phyloP scores from a whole-genome alignment of 192 early-diverging fungal genomes.

The Funneliformis geosporum region DNA sequence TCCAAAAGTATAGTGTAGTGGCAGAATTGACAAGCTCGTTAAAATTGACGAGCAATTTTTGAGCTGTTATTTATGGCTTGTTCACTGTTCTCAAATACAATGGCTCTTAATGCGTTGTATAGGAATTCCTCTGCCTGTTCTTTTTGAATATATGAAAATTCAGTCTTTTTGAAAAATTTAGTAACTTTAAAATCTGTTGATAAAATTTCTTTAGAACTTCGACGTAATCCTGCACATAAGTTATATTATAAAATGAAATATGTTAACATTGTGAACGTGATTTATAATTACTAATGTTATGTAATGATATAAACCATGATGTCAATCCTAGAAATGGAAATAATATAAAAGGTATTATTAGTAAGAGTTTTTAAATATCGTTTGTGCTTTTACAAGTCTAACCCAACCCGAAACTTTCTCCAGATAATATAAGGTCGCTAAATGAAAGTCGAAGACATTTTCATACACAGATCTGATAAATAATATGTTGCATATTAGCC shows the following conservation, averaged over 20 bases:
- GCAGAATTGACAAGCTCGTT: slow-evolving; percentile 13
- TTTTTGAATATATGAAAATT: slow-evolving; percentile 24
- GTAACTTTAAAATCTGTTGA: slow-evolving; percentile 14
- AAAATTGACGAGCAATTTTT: slow-evolving; percentile 16
- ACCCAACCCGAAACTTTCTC: slow-evolving; percentile 17
- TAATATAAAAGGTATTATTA: too few relatives aligned
- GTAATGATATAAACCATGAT: too few relatives aligned
- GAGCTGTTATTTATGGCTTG: background rate
- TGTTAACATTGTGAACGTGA: too few relatives aligned
- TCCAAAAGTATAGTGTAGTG: slow-evolving; percentile 23
- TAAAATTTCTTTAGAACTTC: slow-evolving; percentile 30
- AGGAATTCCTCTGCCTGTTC: slow-evolving; percentile 20
- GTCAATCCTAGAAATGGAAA: too few relatives aligned
- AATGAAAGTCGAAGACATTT: background rate
- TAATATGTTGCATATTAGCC: too few relatives aligned
- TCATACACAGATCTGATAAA: too few relatives aligned
- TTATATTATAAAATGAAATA: too few relatives aligned
- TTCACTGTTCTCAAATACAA: slow-evolving; percentile 18
- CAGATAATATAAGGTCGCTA: slow-evolving; percentile 14
- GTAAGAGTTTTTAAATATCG: too few relatives aligned
- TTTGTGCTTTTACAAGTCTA: too few relatives aligned
- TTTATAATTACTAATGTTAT: too few relatives aligned
- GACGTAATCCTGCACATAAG: background rate
- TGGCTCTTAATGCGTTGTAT: slow-evolving; percentile 1
- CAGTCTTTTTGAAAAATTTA: slow-evolving; percentile 27